Conservation (phyloP, 2,329 filamentous ascomycete species). For the Fusarium musae region DNA sequence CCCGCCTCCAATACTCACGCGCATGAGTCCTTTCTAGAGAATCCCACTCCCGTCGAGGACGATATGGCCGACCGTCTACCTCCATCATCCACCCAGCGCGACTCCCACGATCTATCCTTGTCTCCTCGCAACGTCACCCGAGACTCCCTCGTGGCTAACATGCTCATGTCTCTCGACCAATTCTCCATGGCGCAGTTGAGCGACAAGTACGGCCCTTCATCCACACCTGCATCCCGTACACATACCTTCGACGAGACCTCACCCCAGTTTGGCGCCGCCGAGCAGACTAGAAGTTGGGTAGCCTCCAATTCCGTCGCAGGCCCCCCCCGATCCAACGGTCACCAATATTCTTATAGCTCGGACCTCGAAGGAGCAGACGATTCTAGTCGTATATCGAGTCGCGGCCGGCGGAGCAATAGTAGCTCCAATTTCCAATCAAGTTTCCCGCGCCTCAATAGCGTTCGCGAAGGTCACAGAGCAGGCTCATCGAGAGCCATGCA, state of each 20-base stretch:
- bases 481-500: constrained; percentile 56
- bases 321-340: constrained; percentile 42
- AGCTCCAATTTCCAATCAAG: constrained; percentile 75
- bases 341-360: constrained; percentile 68
- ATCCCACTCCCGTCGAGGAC: constrained; percentile 46
- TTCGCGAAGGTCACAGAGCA: constrained; percentile 59
- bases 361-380: constrained; percentile 69
- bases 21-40: constrained; percentile 47
- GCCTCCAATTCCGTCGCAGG: constrained; percentile 41
- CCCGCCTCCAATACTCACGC: constrained; percentile 35
- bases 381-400: constrained; percentile 63
- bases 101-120: constrained; percentile 89
- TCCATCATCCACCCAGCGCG: constrained; percentile 54
- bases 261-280: constrained; percentile 44
- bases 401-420: constrained; percentile 81
- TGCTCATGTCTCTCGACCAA: constrained; percentile 92
- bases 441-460: constrained; percentile 71
- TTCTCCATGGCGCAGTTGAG: constrained; percentile 67
- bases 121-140: constrained; percentile 80
- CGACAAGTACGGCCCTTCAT: constrained; percentile 40
- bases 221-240: constrained; percentile 34
- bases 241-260: constrained; percentile 45
- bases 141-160: constrained; percentile 94
- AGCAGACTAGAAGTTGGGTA: constrained; percentile 50
- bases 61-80: constrained; percentile 44